These are phyloP conservation scores for Fusarium verticillioides DNA, from an alignment of 2,329 filamentous ascomycete genomes.

Conservation along the genomic window DNA sequence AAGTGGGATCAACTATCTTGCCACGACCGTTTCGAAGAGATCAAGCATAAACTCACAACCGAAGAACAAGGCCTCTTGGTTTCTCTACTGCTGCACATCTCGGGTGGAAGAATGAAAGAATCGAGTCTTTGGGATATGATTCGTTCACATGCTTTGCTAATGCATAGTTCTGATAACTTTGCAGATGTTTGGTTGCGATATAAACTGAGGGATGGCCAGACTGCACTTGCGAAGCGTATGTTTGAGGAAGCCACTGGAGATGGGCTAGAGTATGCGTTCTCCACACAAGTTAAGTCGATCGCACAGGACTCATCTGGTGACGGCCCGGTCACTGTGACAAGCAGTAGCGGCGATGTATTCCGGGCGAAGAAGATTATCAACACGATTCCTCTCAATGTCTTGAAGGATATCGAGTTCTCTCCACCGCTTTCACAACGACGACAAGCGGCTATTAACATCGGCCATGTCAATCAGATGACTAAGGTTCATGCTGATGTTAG, in stretches of 20 bases:
- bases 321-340: rapidly evolving
- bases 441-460: rapidly evolving
- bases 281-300: neutral
- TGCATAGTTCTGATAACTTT: neutral
- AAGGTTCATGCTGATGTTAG: neutral
- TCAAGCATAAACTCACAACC: neutral
- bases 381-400: neutral
- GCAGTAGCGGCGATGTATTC: rapidly evolving
- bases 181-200: neutral
- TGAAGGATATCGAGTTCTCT: neutral
- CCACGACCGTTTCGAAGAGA: neutral
- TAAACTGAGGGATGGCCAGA: neutral
- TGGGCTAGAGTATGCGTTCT: neutral
- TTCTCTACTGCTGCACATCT: neutral
- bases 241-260: neutral
- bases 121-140: neutral
- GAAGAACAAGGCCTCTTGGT: neutral
- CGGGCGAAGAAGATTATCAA: neutral
- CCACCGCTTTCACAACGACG: neutral
- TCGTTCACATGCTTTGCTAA: neutral
- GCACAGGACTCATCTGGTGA: neutral
- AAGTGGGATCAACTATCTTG: neutral
- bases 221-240: neutral
- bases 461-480: neutral
- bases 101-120: neutral